Evolutionary conservation across 805 yeast genomes (phyloP), one percentile per base, ranked within the genome.

Genomic region (Ogataea salicorniae): DNA sequence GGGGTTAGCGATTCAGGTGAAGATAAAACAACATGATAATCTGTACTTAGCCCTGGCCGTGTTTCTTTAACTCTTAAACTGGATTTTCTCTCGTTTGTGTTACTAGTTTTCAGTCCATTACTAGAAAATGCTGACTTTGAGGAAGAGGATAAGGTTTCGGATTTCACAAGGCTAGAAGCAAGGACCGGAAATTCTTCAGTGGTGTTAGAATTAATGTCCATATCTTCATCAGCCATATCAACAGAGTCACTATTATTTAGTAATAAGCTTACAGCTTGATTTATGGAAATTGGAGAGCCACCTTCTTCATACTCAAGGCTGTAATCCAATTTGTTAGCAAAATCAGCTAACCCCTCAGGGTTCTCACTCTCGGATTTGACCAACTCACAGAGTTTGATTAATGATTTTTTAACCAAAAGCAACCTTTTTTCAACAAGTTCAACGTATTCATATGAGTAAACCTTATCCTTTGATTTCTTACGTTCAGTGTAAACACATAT

Each of bases 381-480:
- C 50, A 66, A 43, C 41, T 60, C 61, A n/a, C 67, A 57, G 20
- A 68, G 45, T 43, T 73, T 74, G 47, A 79, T 74, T 41, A 82
- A 60, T 1, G 81, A 67, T 53, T 72, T 72, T 42, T 79, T 74
- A 20, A 82, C 64, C 38, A 83, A 63, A 41, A 74, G 77, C 36
- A 80, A 61, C 41, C 87, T 61, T 26, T 81, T 77, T 53, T 83
- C 87, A 35, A 83, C 64, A 46, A 83, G 63, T 54, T 82, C 87
- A 11, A 81, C 83, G 52, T 83, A 81, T 6, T 83, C 84, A 38
- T 66, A 62, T 2, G 86, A 81, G 51, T 79, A 80, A 26, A 68
- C 66, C 59, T 80, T 80, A 41, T 81, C 85, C 47, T 70, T 75
- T 42, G 69, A 67, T 52, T 74, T 75, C 59, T 73, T 75, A 57